Evolutionary conservation across 345 rosid genomes (phyloP).

Genomic region (Eucalyptus lansdowneana): DNA sequence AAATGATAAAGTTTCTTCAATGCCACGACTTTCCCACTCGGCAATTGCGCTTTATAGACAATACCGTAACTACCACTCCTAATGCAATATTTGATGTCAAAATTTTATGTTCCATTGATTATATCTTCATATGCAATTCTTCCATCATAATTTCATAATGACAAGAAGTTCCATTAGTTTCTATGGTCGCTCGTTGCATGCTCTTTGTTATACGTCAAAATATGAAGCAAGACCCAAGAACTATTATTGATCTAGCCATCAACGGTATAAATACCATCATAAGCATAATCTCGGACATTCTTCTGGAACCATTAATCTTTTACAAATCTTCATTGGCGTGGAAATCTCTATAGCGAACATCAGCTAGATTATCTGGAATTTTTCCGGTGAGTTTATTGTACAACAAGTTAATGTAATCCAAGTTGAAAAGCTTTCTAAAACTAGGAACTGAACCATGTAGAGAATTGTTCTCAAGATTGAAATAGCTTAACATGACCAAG

Average conservation of each 20-base stretch:
- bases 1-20: background rate
- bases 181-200: no score
- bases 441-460: no score
- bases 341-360: background rate
- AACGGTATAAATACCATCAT: background rate
- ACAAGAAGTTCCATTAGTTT: background rate
- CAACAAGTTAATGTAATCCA: background rate
- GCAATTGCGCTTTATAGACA: slow-evolving; percentile 6
- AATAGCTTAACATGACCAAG: no score
- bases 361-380: background rate
- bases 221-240: no score
- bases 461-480: no score
- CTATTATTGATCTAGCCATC: background rate
- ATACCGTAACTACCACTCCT: background rate
- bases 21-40: background rate
- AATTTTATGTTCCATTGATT: background rate
- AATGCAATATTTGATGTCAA: background rate
- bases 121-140: background rate
- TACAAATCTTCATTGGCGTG: background rate
- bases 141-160: background rate
- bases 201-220: background rate
- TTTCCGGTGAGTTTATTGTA: background rate
- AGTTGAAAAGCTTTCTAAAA: background rate
- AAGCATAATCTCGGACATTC: no score
- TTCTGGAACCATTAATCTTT: background rate